Evolutionary conservation across 495 filamentous ascomycete genomes (phyloP), one percentile per base, ranked within the genome.

Genomic region (Xylaria castorea): DNA sequence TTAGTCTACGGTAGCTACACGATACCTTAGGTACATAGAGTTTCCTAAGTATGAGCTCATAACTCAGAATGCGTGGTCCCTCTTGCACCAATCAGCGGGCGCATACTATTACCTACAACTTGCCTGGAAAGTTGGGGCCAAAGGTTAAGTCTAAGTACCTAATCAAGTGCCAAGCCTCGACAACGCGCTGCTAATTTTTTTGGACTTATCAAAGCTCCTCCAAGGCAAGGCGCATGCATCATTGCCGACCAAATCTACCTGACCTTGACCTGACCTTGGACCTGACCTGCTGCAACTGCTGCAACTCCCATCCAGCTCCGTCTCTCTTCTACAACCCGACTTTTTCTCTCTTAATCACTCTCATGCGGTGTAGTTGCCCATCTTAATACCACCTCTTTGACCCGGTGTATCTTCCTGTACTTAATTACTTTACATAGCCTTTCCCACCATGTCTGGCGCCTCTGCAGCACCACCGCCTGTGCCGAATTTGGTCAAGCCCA

Each of bases 401-500:
- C 50, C 36, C 50, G n/a, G 20, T 9, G 38, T 8, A 14, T 65
- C 48, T 25, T 34, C 40, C 63, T n/a, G 20, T 46, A 40, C 14
- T 42, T 57, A 27, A 63, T 30, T 16, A 22, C 32, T 14, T n/a
- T 6, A n/a, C 27, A 2, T 11, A 46, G 27, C 16, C 36, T 18
- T 66, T 38, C n/a, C 30, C 11, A 75, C 68, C 73, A 87, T 85
- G 84, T 80, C 84, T 67, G 79, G 80, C 73, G 75, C 81, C 30
- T 78, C 84, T 51, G 81, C 83, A 75, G 75, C 81, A 53, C 75
- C 78, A 69, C 82, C 81, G 50, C 77, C 82, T 38, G 78, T 79
- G 71, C 83, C 84, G 73, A 73, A 78, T 32, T 63, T 79, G 75
- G 82, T 73, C 65, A 75, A 79, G 57, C 76, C 81, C 18, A 73